Conservation (phyloP, 2,329 filamentous ascomycete species). For the Arthrobotrys megalospora region DNA sequence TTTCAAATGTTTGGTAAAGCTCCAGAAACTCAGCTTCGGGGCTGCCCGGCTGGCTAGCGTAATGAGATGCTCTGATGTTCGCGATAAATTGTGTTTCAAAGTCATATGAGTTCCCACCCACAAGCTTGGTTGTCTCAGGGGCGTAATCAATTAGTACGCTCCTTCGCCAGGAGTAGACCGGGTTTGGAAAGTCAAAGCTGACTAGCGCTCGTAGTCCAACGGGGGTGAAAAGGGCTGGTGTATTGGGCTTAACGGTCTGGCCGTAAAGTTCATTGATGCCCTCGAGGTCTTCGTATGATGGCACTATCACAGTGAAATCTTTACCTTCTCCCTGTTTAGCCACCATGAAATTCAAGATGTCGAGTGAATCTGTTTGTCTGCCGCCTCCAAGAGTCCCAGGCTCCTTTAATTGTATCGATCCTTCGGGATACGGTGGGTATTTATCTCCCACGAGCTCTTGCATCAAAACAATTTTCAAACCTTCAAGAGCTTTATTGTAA, state of each 20-base stretch:
- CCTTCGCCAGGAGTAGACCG: no score
- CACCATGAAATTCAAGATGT: conserved; percentile 1
- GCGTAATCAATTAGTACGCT: no score
- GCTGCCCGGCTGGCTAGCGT: background rate
- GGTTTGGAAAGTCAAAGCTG: no score
- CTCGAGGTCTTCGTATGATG: background rate
- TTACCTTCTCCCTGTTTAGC: conserved; percentile 5
- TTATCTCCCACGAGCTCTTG: background rate
- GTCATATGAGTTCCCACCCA: background rate
- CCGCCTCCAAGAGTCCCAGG: conserved; percentile 2
- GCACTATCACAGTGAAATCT: background rate
- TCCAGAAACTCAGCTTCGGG: background rate
- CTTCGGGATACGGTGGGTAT: background rate
- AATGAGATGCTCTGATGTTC: background rate
- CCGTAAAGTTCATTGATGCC: no score
- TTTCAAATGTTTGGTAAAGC: background rate
- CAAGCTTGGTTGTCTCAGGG: background rate
- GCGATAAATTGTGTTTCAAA: background rate
- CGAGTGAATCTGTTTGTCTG: conserved; percentile 1
- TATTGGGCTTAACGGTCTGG: no score
- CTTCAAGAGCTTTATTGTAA: background rate
- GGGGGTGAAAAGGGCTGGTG: no score
- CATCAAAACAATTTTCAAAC: background rate
- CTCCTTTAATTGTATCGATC: background rate
- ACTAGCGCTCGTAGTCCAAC: no score